Conservation (phyloP, 2,329 filamentous ascomycete species). For the Stachybotrys chlorohalonatus region DNA sequence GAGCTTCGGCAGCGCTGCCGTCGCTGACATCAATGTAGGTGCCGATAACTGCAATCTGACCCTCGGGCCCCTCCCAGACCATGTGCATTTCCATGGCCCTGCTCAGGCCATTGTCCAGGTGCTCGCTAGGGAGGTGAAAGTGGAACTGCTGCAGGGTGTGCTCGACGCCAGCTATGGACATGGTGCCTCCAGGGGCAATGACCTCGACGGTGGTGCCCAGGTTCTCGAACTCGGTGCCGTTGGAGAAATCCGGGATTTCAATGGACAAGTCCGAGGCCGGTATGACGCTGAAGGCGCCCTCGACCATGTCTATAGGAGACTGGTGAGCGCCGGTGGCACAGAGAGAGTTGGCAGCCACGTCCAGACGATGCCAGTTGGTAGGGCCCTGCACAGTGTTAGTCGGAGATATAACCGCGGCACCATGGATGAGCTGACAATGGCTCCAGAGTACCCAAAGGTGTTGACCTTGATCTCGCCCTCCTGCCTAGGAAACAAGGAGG, state of each 20-base stretch:
- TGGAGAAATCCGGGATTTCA: conserved; percentile 23
- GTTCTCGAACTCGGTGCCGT: conserved; percentile 37
- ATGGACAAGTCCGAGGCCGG: conserved; percentile 21
- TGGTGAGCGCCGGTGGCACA: conserved; percentile 41
- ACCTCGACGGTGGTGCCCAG: conserved; percentile 43
- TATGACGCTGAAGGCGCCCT: conserved; percentile 14
- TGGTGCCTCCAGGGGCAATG: conserved; percentile 34
- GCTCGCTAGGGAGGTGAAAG: conserved; percentile 52
- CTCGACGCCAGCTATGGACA: conserved; percentile 25
- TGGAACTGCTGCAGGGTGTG: conserved; percentile 47
- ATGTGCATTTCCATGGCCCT: conserved; percentile 21
- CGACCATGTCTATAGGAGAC: conserved; percentile 45
- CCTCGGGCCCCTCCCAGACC: conserved; percentile 12
- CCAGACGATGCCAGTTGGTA: conserved; percentile 41
- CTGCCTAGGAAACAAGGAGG: conserved; percentile 21
- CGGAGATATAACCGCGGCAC: not conserved
- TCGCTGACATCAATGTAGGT: conserved; percentile 14
- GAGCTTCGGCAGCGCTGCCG: not conserved
- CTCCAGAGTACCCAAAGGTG: conserved; percentile 27
- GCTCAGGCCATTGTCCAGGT: conserved; percentile 33
- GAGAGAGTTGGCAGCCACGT: conserved; percentile 26
- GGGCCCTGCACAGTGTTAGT: conserved; percentile 28
- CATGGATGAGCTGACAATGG: conserved; percentile 16
- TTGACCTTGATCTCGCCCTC: conserved; percentile 21
- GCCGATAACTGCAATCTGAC: conserved; percentile 18